Conservation (phyloP, 2,329 filamentous ascomycete genomes). For the Aspergillus piperis region DNA sequence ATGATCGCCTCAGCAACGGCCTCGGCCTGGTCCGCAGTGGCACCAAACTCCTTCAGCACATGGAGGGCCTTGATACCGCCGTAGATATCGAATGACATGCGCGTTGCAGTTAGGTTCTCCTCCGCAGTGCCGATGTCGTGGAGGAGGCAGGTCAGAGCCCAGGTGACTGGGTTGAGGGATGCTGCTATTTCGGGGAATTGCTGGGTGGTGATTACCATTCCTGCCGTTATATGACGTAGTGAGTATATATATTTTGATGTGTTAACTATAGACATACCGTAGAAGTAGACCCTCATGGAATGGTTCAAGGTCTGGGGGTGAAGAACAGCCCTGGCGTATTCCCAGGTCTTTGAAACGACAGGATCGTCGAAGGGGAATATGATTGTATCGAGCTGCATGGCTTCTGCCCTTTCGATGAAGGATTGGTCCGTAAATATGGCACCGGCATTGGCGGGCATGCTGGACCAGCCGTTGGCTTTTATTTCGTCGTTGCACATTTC, state of each 20-base stretch:
- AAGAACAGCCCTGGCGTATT: conserved; percentile 36
- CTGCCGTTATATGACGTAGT: not conserved
- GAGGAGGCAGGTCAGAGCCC: conserved; percentile 65
- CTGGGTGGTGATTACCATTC: conserved; percentile 15
- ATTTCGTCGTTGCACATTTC: not conserved
- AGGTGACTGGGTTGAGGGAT: conserved; percentile 53
- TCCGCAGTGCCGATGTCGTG: conserved; percentile 73
- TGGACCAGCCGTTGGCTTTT: not conserved
- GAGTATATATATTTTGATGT: not conserved
- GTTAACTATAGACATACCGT: conserved; percentile 50
- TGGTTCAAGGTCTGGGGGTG: conserved; percentile 64
- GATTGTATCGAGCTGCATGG: not conserved
- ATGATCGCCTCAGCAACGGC: conserved; percentile 71
- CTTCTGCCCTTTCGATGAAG: not conserved
- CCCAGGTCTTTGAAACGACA: not conserved
- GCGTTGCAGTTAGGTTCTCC: conserved; percentile 58
- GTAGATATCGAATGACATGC: conserved; percentile 71
- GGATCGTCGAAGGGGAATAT: not conserved
- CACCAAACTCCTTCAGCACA: conserved; percentile 46
- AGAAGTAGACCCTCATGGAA: conserved; percentile 70
- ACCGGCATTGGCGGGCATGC: not conserved
- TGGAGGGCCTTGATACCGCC: conserved; percentile 64
- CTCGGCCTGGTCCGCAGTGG: conserved; percentile 59
- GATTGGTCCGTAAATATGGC: not conserved
- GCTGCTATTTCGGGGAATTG: conserved; percentile 43